Evolutionary conservation across 306 rosid genomes (phyloP).

Genomic region (Vigna nakashimae): DNA sequence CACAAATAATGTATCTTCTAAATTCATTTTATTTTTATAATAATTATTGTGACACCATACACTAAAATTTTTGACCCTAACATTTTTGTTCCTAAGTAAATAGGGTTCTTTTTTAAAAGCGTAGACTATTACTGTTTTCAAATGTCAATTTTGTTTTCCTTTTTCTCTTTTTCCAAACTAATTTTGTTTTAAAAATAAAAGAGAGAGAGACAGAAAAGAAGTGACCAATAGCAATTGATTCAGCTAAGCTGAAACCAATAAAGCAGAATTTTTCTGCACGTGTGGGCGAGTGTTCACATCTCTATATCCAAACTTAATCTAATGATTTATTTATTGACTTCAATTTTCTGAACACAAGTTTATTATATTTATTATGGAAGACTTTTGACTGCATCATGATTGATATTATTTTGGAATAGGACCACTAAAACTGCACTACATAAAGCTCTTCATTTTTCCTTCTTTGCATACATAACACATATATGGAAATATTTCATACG

Average conservation of each 20-base stretch:
- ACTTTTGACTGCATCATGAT: constrained; percentile 33
- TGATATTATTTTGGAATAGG: constrained; percentile 40
- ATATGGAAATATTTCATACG: constrained; percentile 23
- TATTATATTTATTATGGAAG: constrained; percentile 24
- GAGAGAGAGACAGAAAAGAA: too few species aligned
- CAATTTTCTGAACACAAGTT: constrained; percentile 28
- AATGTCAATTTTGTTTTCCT: too few species aligned
- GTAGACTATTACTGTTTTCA: too few species aligned
- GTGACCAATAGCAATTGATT: too few species aligned
- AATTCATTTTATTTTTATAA: too few species aligned
- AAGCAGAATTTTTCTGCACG: constrained; percentile 35
- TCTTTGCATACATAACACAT: constrained; percentile 23
- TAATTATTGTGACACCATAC: too few species aligned
- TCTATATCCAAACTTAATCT: constrained; percentile 18
- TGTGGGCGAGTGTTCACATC: constrained; percentile 37
- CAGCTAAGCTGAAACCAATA: background rate
- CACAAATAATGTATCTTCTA: too few species aligned
- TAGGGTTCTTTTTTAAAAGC: too few species aligned
- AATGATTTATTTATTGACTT: constrained; percentile 34
- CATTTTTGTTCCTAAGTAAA: background rate
- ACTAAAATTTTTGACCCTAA: background rate
- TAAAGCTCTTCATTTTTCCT: constrained; percentile 8
- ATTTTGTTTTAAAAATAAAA: too few species aligned
- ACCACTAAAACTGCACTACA: constrained; percentile 47
- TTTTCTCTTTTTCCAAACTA: too few species aligned